Base-by-base conservation (phyloP, 2,329 filamentous ascomycete species). In the Macrophomina phaseolina region DNA sequence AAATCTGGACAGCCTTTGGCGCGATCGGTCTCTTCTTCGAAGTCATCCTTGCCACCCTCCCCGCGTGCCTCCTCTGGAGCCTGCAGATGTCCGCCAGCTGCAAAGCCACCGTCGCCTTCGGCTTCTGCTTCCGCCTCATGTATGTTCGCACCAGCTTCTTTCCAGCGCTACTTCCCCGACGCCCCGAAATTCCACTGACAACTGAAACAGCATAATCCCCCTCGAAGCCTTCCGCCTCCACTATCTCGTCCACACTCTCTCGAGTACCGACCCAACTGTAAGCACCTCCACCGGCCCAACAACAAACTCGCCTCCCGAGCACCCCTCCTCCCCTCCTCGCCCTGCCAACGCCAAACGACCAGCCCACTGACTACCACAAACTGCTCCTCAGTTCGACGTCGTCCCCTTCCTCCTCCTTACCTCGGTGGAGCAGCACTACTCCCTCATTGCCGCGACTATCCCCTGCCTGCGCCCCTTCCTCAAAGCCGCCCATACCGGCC, bases 101-200 rank as follows among this genome's bases (percentile, higher is more conserved):
- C 42, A 77, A 77, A 61, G 11, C 75, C 5, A 73, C 74, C 53
- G 72, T 77, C n/a, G 48, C 74, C 2, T 66, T 69, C 0, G 68
- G 73, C 2, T 77, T 77, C 46, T 67, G 70, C 12, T 66, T 73
- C 23, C 71, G 74, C 0, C n/a, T 71, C 2, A 16, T 65, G 67
- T 70, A 65, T 9, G 23, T 23, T 23, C 23, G 23, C 23, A 23
- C 23, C 23, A 23, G 2, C 23, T 3, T 23, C 23, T 23, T 3
- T 23, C 23, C 23, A 23, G 3, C 23, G 2, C 23, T 23, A 23
- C 23, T 23, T 23, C 23, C 23, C 23, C 23, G 23, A 23, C 23
- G 23, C 23, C 23, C 23, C 23, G 23, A 23, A 23, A 23, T 23
- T 23, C 3, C 23, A 23, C 23, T 23, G 23, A 23, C 23, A 3